phyloP scores from a whole-genome alignment of 257 asterid species.

The Ehretia macrophylla region DNA sequence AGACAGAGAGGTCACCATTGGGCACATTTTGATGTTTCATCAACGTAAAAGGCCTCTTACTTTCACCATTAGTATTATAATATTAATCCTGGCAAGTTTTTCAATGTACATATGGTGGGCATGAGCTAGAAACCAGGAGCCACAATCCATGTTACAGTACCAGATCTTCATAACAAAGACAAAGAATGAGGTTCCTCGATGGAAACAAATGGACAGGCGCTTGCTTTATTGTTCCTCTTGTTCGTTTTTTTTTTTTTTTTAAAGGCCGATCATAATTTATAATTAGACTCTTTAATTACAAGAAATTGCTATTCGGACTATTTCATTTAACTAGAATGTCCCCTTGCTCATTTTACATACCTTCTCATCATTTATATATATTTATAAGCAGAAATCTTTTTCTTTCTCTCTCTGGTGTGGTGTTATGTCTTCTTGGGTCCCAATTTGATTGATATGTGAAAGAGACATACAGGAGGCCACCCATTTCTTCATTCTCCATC shows the following conservation, averaged over 20 bases:
- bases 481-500: constrained; percentile 37
- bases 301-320: too few relatives aligned
- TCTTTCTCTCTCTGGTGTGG: constrained; percentile 21
- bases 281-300: too few relatives aligned
- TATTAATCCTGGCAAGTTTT: constrained; percentile 15
- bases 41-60: constrained; percentile 37
- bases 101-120: constrained; percentile 25
- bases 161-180: constrained; percentile 30
- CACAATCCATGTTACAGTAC: constrained; percentile 39
- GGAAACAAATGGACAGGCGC: constrained; percentile 55
- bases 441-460: constrained; percentile 8
- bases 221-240: constrained; percentile 55
- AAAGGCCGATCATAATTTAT: too few relatives aligned
- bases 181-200: constrained; percentile 48
- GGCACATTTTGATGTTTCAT: too few relatives aligned
- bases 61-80: constrained; percentile 23
- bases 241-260: too few relatives aligned
- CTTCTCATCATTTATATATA: too few relatives aligned
- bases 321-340: too few relatives aligned
- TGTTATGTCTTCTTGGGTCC: constrained; percentile 23
- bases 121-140: constrained; percentile 37
- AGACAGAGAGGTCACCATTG: too few relatives aligned
- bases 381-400: too few relatives aligned
- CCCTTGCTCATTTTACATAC: too few relatives aligned
- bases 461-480: constrained; percentile 46